phyloP scores from a whole-genome alignment of 352 stramenopile species.

The Pythium dissimile region DNA sequence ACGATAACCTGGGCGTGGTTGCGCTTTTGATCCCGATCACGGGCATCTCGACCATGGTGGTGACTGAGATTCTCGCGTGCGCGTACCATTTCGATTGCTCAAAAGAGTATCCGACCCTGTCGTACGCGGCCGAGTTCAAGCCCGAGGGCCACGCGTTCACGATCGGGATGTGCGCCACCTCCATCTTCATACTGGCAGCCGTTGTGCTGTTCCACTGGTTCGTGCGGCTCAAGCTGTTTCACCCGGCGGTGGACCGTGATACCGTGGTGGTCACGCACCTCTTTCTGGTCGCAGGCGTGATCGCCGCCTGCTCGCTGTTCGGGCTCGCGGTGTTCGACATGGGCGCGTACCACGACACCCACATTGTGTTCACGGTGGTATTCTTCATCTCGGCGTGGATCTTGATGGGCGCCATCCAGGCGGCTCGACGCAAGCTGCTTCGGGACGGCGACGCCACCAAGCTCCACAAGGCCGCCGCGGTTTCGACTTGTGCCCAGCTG shows the following conservation, averaged over 20 bases:
- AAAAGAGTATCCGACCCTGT: conserved; percentile 75
- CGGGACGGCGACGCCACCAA: conserved; percentile 32
- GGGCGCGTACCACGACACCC: conserved; percentile 61
- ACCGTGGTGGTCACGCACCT: conserved; percentile 10
- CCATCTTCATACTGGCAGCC: conserved; percentile 63
- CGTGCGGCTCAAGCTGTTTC: conserved; percentile 36
- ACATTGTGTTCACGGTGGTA: conserved; percentile 64
- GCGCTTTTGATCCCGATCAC: conserved; percentile 69
- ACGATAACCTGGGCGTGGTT: conserved; percentile 61
- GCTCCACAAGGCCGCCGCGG: background rate
- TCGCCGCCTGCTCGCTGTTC: conserved; percentile 44
- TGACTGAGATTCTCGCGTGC: conserved; percentile 69
- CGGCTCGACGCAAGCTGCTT: conserved; percentile 35
- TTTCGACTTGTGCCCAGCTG: conserved; percentile 26
- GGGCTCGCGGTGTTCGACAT: conserved; percentile 78
- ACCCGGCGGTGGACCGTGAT: background rate
- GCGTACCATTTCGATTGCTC: conserved; percentile 70
- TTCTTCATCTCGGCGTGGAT: conserved; percentile 79
- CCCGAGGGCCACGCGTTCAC: conserved; percentile 69
- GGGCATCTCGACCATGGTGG: conserved; percentile 70
- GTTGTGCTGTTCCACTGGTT: conserved; percentile 72
- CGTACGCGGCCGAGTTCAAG: conserved; percentile 77
- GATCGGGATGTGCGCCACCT: conserved; percentile 73
- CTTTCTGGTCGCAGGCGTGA: conserved; percentile 29
- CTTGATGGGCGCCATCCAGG: conserved; percentile 57